Evolutionary conservation across 805 yeast genomes (phyloP), one percentile per base, ranked within the genome.

Genomic region (Starmerella geochares): DNA sequence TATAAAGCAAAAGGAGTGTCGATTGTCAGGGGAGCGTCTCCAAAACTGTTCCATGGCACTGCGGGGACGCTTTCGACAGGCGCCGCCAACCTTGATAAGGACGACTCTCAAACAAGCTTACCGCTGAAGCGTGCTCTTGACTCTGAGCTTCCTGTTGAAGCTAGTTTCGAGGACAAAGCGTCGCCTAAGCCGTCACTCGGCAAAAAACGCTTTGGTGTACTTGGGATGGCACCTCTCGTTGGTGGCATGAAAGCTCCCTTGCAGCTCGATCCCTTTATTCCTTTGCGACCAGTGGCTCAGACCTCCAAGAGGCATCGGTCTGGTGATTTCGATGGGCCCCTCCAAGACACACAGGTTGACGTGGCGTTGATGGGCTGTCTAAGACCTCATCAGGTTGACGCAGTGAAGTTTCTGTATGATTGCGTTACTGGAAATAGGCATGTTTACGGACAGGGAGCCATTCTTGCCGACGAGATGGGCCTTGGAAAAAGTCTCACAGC

Each of bases 391-490:
- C 98, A 92, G 63, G 65, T 76, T 13, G 88, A 83, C 55, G 98
- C 96, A 2, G 84, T 90, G 0, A 63, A 67, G 47, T 92, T 92
- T 60, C 67, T 92, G 57, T 86, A 86, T 62, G 82, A 83, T 50
- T 85, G 95, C 58, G 75, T 88, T 1, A 77, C 83, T 81, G 94
- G 94, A 0, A 66, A 75, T 46, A 67, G 75, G 23, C 73, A 72
- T 3, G 66, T 66, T 19, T 45, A 55, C 11, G 68, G 69, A 2
- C 76, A 77, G 0, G 97, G 98, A 0, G 88, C 90, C 2, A 67
- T 92, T 4, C 65, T 92, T 38, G 98, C 98, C 0, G 98, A 92
- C 65, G 97, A 90, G 59, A 92, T 92, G 98, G 98, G 98, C 0
- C 69, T 92, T 16, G 96, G 96, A 2, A 84, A 84, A 60, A 88